Evolutionary conservation across 2,329 filamentous ascomycete genomes (phyloP), one percentile per base, ranked within the genome.

Genomic region (Epichloe scottii): DNA sequence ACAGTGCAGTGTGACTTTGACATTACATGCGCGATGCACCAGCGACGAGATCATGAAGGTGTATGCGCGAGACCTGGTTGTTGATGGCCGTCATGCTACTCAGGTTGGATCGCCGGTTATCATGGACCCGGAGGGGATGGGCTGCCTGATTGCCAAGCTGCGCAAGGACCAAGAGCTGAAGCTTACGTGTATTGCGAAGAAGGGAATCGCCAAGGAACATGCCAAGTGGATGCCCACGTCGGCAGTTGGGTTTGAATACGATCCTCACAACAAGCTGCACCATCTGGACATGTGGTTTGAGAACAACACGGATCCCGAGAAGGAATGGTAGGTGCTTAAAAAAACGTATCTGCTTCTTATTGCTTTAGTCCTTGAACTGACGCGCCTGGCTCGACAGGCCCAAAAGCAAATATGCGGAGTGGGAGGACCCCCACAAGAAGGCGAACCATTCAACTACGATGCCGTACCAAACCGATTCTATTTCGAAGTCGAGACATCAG

Each of bases 121-220:
- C 60, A 84, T 78, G 43, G 91, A 98, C 65, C 79, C 85, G 0
- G 87, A 91, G 48, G 83, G 84, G 11, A 80, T 86, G 52, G 93
- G 93, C 1, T 81, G 85, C 43, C 76, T 97, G 59, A 91, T 98
- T 57, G 87, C 86, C 62, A 97, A 97, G 75, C 72, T 98, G 63
- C 79, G 91, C 53, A 85, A 84, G 63, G 89, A 86, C 2, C 93
- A 98, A 70, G 89, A 95, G 68, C 72, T 98, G 54, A 85, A 89
- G 66, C 80, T 98, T 63, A 87, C 81, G 55, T 97, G 91, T 65
- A 86, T 96, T 57, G 93, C 91, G 48, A 96, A 95, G 76, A 97
- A 97, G 76, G 93, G 93, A 1, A 97, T 97, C 57, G 90, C 91
- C 38, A 98, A 98, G 75, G 93, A 98, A 68, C 93, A 98, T 69